phyloP scores from a whole-genome alignment of 1,284 basidiomycete species.

The Apiotrichum domesticum region DNA sequence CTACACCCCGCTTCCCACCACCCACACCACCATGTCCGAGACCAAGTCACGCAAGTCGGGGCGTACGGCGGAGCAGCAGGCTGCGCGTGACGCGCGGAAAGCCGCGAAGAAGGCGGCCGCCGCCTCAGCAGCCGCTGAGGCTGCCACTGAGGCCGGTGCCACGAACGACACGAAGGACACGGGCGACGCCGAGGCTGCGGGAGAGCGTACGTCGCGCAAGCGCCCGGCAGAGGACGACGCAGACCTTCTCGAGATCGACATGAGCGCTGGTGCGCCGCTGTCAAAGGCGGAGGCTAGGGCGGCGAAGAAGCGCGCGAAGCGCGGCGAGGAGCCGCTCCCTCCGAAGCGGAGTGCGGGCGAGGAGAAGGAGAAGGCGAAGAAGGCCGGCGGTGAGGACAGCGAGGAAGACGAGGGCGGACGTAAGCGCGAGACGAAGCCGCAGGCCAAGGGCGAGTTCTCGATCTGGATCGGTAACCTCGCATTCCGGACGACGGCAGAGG shows the following conservation, averaged over 20 bases:
- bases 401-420: constrained; percentile 4
- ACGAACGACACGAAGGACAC: not conserved
- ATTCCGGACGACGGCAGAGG: constrained; percentile 76
- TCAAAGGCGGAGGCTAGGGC: constrained; percentile 46
- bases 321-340: constrained; percentile 16
- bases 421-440: constrained; percentile 49
- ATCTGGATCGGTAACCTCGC: constrained; percentile 94
- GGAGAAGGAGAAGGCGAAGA: constrained; percentile 11
- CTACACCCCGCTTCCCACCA: not conserved
- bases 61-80: constrained; percentile 39
- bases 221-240: constrained; percentile 18
- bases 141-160: constrained; percentile 2
- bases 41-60: constrained; percentile 47
- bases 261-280: constrained; percentile 41
- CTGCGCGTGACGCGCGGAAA: constrained; percentile 37
- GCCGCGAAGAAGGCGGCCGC: constrained; percentile 25
- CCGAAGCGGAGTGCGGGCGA: constrained; percentile 13
- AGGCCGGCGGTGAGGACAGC: constrained; percentile 6
- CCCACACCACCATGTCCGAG: constrained; percentile 29
- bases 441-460: constrained; percentile 55
- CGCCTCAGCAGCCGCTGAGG: constrained; percentile 2
- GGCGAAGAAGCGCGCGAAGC: constrained; percentile 39
- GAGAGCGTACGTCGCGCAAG: constrained; percentile 15
- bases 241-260: constrained; percentile 43
- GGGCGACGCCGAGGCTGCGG: constrained; percentile 5